Percentiles rank a stretch among this genome's conserved stretches.
Evolutionary conservation across 1,284 basidiomycete species (phyloP).

Genomic region (Irpex sp.): DNA sequence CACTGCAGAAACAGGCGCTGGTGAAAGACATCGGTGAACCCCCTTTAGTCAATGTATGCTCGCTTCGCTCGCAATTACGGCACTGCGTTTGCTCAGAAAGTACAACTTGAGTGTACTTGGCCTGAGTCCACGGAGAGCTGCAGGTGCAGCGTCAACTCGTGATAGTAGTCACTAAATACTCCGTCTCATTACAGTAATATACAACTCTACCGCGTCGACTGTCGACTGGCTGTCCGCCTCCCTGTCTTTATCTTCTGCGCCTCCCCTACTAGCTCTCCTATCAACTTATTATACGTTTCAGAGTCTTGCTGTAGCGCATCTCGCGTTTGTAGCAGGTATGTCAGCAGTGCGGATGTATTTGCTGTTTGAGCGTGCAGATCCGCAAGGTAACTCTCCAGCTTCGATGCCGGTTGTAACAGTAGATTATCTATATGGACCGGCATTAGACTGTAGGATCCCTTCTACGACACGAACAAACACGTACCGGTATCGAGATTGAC

Average conservation of each 20-base stretch:
- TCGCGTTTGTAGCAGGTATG: constrained; percentile 75
- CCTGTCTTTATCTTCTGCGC: constrained; percentile 73
- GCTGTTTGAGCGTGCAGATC: constrained; percentile 68
- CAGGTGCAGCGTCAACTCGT: too few species aligned
- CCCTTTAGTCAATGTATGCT: too few species aligned
- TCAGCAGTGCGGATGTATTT: constrained; percentile 67
- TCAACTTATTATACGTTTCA: constrained; percentile 77
- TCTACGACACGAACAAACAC: constrained; percentile 14
- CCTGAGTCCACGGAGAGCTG: too few species aligned
- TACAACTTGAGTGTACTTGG: too few species aligned
- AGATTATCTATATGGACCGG: constrained; percentile 57
- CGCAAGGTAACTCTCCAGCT: constrained; percentile 59
- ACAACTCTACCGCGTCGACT: constrained; percentile 47
- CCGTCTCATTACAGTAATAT: neutral
- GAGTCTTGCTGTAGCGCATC: constrained; percentile 85
- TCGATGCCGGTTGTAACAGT: constrained; percentile 60
- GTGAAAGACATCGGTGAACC: too few species aligned
- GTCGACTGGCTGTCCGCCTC: constrained; percentile 41
- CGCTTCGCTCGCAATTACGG: too few species aligned
- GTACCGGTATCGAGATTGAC: constrained; percentile 66
- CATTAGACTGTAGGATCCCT: constrained; percentile 1
- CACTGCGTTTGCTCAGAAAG: too few species aligned
- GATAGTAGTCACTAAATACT: neutral
- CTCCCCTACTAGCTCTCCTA: constrained; percentile 77
- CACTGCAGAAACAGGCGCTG: too few species aligned